Evolutionary conservation across 2,329 filamentous ascomycete genomes (phyloP).

Genomic region (Diaporthe australafricana): DNA sequence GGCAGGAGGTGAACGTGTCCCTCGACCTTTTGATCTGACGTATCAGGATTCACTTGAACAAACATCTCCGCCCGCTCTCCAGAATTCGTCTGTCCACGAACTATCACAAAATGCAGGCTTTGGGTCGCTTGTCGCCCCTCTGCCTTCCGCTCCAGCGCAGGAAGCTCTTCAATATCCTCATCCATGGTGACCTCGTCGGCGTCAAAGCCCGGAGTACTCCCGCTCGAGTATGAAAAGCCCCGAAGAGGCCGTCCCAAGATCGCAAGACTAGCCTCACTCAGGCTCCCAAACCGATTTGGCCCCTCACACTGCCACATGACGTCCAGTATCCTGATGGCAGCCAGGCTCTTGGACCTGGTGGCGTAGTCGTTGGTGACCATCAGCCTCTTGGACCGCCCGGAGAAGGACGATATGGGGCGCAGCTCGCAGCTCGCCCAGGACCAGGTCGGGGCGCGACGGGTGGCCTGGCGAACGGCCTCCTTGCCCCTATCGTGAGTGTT

Average conservation of each 20-base stretch:
- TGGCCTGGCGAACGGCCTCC: neutral
- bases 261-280: neutral
- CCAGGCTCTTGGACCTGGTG: neutral
- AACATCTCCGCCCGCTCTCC: neutral
- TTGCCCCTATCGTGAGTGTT: neutral
- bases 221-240: neutral
- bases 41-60: neutral
- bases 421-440: slow-evolving; percentile 29
- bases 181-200: neutral
- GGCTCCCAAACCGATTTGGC: neutral
- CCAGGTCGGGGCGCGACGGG: slow-evolving; percentile 17
- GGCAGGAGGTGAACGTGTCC: slow-evolving; percentile 12
- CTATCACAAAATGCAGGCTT: neutral
- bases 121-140: neutral
- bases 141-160: neutral
- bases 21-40: neutral
- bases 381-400: neutral
- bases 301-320: neutral
- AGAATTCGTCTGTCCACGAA: neutral
- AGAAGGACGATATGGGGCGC: neutral
- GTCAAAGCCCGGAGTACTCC: neutral
- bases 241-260: neutral
- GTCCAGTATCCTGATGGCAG: neutral
- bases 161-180: neutral
- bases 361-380: slow-evolving; percentile 15